These are phyloP conservation scores for Clonostachys byssicola DNA, from an alignment of 2,329 filamentous ascomycete genomes.

Conservation along the genomic window DNA sequence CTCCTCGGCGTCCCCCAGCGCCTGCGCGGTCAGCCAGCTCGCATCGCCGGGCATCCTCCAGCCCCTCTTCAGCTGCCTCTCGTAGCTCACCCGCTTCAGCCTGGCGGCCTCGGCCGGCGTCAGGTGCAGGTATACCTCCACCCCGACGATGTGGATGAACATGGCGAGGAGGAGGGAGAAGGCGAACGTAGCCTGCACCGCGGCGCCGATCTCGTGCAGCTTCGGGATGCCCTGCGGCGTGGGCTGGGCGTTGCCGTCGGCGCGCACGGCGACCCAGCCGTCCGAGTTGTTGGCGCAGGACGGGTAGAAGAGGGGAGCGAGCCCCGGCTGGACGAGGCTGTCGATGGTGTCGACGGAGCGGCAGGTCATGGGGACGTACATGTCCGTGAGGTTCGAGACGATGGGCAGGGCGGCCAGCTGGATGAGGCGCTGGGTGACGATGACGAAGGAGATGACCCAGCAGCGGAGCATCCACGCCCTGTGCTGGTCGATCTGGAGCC, in stretches of 20 bases:
- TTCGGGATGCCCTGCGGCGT: background rate
- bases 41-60: background rate
- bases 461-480: constrained; percentile 56
- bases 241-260: background rate
- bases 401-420: background rate
- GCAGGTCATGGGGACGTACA: constrained; percentile 1
- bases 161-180: background rate
- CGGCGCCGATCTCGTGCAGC: constrained; percentile 1
- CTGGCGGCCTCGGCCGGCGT: background rate
- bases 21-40: background rate
- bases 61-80: constrained; percentile 1
- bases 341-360: constrained; percentile 1
- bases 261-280: background rate
- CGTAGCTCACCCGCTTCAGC: constrained; percentile 1
- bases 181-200: background rate
- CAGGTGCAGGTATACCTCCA: constrained; percentile 1
- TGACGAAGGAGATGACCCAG: constrained; percentile 28
- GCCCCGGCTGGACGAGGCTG: background rate
- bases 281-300: background rate
- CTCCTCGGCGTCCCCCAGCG: background rate
- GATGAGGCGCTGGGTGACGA: constrained; percentile 1
- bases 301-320: background rate
- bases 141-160: background rate
- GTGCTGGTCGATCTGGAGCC: constrained; percentile 55
- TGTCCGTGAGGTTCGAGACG: background rate